Percentiles rank a stretch among this genome's conserved stretches.
Evolutionary conservation across 768 basidiomycete species (phyloP).

Genomic region (Lanmaoa pseudosensibilis): DNA sequence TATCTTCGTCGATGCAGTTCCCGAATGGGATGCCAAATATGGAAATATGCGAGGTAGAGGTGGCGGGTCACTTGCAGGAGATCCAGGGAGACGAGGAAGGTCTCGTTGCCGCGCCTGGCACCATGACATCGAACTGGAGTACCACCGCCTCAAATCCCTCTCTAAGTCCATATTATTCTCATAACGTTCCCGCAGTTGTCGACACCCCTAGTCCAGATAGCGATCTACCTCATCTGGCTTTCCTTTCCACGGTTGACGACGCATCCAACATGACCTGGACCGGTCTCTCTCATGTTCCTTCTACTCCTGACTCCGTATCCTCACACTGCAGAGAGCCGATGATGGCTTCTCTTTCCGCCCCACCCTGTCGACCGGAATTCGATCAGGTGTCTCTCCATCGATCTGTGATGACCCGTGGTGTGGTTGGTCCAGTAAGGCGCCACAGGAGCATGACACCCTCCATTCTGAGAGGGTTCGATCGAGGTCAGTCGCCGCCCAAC

Average conservation of each 20-base stretch:
- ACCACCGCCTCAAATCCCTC: constrained; percentile 17
- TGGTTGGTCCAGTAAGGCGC: constrained; percentile 62
- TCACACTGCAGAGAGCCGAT: constrained; percentile 45
- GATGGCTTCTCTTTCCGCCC: constrained; percentile 50
- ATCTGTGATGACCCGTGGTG: constrained; percentile 28
- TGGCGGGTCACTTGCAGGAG: constrained; percentile 53
- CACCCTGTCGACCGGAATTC: constrained; percentile 67
- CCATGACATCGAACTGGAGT: constrained; percentile 19
- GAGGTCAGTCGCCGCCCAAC: constrained; percentile 45
- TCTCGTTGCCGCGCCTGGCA: constrained; percentile 38
- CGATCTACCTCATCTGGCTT: constrained; percentile 21
- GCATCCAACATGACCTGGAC: constrained; percentile 27
- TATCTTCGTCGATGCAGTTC: constrained; percentile 27
- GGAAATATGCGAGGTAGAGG: constrained; percentile 60
- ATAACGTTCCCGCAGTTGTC: constrained; percentile 12
- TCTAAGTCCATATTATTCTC: constrained; percentile 25
- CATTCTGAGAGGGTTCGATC: constrained; percentile 49
- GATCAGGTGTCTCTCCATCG: constrained; percentile 43
- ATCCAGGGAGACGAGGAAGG: constrained; percentile 61
- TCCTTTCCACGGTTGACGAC: constrained; percentile 24
- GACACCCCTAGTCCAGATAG: constrained; percentile 21
- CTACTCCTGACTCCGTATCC: constrained; percentile 23
- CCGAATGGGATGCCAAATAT: constrained; percentile 43
- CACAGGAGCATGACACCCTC: constrained; percentile 80
- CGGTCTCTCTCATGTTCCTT: constrained; percentile 15